These are phyloP conservation scores for Dactylellina haptotyla DNA, from an alignment of 2,329 filamentous ascomycete species.

Conservation along the genomic window DNA sequence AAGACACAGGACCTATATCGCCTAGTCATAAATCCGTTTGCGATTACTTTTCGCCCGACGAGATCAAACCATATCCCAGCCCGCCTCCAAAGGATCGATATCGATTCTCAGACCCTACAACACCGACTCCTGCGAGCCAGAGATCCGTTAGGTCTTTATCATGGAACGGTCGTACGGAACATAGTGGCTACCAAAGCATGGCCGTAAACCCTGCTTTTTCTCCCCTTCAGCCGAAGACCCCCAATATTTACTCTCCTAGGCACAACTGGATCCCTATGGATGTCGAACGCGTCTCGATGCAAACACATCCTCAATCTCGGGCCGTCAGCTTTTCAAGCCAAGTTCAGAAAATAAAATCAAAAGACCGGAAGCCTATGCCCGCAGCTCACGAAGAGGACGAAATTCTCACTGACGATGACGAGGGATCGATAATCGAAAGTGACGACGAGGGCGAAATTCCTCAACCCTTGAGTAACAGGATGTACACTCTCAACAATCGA, in stretches of 20 bases:
- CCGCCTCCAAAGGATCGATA: slow-evolving; percentile 24
- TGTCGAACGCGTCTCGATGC: slow-evolving; percentile 30
- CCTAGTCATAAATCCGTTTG: slow-evolving; percentile 8
- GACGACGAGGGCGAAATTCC: slow-evolving; percentile 14
- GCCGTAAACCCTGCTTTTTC: slow-evolving; percentile 16
- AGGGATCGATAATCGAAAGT: slow-evolving; percentile 36
- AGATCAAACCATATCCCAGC: not conserved
- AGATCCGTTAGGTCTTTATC: slow-evolving; percentile 39
- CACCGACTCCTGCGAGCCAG: slow-evolving; percentile 32
- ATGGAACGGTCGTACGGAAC: slow-evolving; percentile 25
- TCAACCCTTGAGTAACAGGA: not conserved
- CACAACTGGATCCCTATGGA: slow-evolving; percentile 18
- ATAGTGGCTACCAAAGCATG: not conserved
- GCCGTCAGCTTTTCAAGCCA: slow-evolving; percentile 8
- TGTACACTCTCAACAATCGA: slow-evolving; percentile 22
- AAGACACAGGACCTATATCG: not conserved
- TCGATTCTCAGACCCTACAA: slow-evolving; percentile 43
- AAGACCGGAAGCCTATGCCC: slow-evolving; percentile 4
- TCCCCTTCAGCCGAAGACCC: slow-evolving; percentile 17
- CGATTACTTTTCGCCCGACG: slow-evolving; percentile 11
- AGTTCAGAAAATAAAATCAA: not conserved
- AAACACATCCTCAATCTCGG: slow-evolving; percentile 45
- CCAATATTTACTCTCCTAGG: slow-evolving; percentile 7
- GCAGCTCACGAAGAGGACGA: slow-evolving; percentile 24
- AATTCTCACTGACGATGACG: slow-evolving; percentile 43